Conservation (phyloP, 495 filamentous ascomycete genomes). For the Copromyces sp. region DNA sequence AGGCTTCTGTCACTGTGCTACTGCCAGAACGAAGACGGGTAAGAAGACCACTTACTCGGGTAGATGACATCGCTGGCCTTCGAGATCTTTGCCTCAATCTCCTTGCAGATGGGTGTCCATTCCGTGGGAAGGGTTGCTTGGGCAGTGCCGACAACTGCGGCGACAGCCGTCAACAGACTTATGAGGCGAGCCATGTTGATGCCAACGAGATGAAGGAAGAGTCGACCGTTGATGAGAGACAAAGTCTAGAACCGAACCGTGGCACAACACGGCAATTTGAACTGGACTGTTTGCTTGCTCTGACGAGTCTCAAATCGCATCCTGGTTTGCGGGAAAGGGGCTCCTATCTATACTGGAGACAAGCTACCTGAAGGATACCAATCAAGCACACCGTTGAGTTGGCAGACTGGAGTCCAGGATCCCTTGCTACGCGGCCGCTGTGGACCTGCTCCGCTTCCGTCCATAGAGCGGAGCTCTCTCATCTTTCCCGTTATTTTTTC, state of each 20-base stretch:
- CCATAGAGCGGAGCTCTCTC: neutral
- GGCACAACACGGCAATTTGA: neutral
- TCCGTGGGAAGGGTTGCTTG: neutral
- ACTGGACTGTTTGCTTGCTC: neutral
- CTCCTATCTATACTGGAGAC: neutral
- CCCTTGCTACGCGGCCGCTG: neutral
- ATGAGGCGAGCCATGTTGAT: neutral
- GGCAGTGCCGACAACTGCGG: neutral
- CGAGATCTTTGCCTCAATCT: constrained; percentile 3
- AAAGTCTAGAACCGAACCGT: neutral
- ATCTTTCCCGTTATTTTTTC: neutral
- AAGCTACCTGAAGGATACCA: neutral
- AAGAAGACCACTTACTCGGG: neutral
- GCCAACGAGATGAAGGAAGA: neutral
- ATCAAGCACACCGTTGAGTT: neutral
- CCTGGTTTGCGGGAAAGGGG: neutral
- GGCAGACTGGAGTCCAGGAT: neutral
- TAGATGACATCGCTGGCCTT: constrained; percentile 1
- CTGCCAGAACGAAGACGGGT: too few species aligned
- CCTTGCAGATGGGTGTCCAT: neutral
- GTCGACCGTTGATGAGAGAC: neutral
- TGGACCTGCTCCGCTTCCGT: neutral
- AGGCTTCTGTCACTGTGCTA: too few species aligned
- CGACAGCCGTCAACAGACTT: neutral
- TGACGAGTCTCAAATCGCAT: neutral